These are phyloP conservation scores for Talaromyces sp. DNA, from an alignment of 2,329 filamentous ascomycete genomes.

Conservation along the genomic window DNA sequence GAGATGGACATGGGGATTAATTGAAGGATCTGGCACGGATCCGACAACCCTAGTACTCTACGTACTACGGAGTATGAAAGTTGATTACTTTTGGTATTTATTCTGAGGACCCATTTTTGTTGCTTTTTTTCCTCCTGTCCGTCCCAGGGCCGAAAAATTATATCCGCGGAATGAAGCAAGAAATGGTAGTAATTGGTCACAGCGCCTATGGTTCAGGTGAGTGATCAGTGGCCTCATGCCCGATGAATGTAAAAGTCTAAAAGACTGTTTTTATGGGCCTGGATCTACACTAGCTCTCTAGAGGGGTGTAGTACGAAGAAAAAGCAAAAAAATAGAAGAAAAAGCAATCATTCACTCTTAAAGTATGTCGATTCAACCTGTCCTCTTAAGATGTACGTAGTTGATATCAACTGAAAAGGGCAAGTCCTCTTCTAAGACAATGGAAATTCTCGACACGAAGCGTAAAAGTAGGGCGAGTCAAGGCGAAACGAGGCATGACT, in stretches of 20 bases:
- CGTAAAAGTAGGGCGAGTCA: slow-evolving; percentile 9
- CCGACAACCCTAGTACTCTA: background rate
- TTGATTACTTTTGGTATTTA: background rate
- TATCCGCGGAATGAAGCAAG: background rate
- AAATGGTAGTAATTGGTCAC: background rate
- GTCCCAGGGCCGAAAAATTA: background rate
- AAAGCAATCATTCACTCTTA: background rate
- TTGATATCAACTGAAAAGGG: background rate
- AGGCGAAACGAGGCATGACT: slow-evolving; percentile 11
- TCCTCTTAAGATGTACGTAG: background rate
- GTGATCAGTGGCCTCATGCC: background rate
- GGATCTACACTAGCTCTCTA: slow-evolving; percentile 7
- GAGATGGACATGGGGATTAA: background rate
- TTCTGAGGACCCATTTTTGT: background rate
- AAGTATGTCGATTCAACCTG: no score
- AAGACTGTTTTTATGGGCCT: slow-evolving; percentile 3
- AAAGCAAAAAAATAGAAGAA: background rate
- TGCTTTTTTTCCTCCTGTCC: background rate
- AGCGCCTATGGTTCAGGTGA: background rate
- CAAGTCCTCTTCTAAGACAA: background rate
- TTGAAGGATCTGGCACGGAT: slow-evolving; percentile 2
- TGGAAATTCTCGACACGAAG: background rate
- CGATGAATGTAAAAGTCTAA: background rate
- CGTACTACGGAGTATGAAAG: background rate
- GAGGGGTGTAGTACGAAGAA: background rate